Evolutionary conservation across 768 basidiomycete species (phyloP).

Genomic region (Lactarius psammicola): DNA sequence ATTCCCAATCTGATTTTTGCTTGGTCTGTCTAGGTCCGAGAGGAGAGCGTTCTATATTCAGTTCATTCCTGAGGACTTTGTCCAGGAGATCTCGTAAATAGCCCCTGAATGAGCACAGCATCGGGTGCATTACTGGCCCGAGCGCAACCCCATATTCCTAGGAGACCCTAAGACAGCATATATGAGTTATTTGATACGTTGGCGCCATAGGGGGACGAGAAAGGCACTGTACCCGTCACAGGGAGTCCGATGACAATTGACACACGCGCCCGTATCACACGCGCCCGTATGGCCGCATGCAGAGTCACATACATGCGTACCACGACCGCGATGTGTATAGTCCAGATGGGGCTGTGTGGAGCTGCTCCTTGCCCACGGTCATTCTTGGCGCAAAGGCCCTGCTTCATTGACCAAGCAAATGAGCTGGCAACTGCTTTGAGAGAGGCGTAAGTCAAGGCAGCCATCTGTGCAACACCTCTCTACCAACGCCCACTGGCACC

Average conservation of each 20-base stretch:
- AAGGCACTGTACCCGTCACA: not conserved
- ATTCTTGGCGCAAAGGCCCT: too few species aligned
- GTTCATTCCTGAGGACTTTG: conserved; percentile 21
- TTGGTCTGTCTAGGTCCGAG: conserved; percentile 1
- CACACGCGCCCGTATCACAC: not conserved
- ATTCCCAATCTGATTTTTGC: not conserved
- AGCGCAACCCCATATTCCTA: not conserved
- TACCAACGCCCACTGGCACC: not conserved
- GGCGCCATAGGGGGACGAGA: not conserved
- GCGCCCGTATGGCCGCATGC: not conserved
- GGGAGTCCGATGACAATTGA: not conserved
- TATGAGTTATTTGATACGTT: not conserved
- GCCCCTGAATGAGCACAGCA: not conserved
- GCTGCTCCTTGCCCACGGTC: not conserved
- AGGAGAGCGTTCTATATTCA: conserved; percentile 21
- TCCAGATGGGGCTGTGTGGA: not conserved
- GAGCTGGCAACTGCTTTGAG: not conserved
- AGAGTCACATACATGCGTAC: not conserved
- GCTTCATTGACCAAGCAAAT: not conserved
- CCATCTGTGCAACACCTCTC: not conserved
- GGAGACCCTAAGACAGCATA: not conserved
- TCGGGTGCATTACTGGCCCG: not conserved
- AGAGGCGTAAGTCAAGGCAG: not conserved
- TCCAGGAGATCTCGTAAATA: not conserved
- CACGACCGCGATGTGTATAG: not conserved